Evolutionary conservation across 225 moss, liverwort and hornwort species (phyloP), one percentile per base, ranked within the genome.

Genomic region (Sphagnum tenellum): DNA sequence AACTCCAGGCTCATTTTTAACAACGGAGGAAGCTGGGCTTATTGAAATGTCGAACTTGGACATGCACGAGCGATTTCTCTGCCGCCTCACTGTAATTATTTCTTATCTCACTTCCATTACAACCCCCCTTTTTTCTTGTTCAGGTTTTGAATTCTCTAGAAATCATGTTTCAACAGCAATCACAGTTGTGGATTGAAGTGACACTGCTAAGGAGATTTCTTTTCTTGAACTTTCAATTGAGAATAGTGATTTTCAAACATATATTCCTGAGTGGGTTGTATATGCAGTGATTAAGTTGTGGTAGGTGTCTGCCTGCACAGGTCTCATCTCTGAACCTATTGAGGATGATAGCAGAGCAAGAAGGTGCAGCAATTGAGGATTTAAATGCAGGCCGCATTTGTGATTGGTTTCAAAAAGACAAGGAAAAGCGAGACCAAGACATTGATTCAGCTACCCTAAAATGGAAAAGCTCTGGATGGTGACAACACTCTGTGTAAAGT

Each of bases 401-500:
- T 65, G 91, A 95, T n/a, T 95, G 91, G 94, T 95, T 95, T 67
- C 89, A 89, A 59, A 88, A 86, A 63, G 94, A 91, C 63, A 91
- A 91, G 65, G 73, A 56, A 47, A 95, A 86, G 72, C 76, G 91
- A 66, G 79, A 85, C 62, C 68, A 75, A 5, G 79, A 86, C 70
- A 55, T 89, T 0, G 77, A 86, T 12, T 81, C 81, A 5, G 94
- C 94, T 57, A 89, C 89, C 11, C 79, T 95, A 55, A 95, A 91
- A 75, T 95, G 91, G 94, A 85, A 94, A 68, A 84, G 82, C 66
- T 81, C 74, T 46, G 89, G 80, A 65, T 93, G 88, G 90, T 90
- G 76, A 79, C 29, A 29, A 29, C 29, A 29, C 29, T 29, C 29
- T 29, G 29, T 29, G 29, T 29, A 29, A 29, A 29, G 29, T 29